These are phyloP conservation scores for Cercospora sp. DNA, from an alignment of 2,329 filamentous ascomycete species.

Conservation along the genomic window DNA sequence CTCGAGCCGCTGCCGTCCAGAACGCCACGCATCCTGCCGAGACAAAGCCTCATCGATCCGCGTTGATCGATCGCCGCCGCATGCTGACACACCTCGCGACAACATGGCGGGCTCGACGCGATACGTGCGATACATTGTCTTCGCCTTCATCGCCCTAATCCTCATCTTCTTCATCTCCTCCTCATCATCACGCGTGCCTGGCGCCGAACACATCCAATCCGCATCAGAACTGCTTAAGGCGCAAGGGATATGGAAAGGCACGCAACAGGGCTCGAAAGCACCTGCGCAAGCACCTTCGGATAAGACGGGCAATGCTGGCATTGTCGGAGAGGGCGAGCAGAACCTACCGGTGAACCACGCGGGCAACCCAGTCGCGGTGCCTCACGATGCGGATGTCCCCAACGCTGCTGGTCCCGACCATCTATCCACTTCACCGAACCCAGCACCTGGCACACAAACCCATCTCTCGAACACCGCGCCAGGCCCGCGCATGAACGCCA, in stretches of 20 bases:
- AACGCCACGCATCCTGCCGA: slow-evolving; percentile 1
- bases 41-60: neutral
- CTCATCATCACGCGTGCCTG: slow-evolving; percentile 48
- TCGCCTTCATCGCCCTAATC: slow-evolving; percentile 77
- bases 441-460: slow-evolving; percentile 31
- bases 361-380: slow-evolving; percentile 19
- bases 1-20: neutral
- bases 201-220: slow-evolving; percentile 38
- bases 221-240: slow-evolving; percentile 40
- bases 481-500: slow-evolving; percentile 87
- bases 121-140: slow-evolving; percentile 70
- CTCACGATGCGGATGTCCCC: slow-evolving; percentile 15
- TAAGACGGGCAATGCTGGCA: slow-evolving; percentile 12
- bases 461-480: slow-evolving; percentile 49
- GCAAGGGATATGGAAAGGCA: slow-evolving; percentile 36
- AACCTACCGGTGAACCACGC: slow-evolving; percentile 15
- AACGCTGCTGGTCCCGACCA: slow-evolving; percentile 5
- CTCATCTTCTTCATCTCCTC: slow-evolving; percentile 81
- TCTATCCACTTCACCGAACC: slow-evolving; percentile 37
- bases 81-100: slow-evolving; percentile 10
- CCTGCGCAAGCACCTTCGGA: slow-evolving; percentile 11
- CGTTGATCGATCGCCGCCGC: slow-evolving; percentile 3
- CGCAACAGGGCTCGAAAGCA: slow-evolving; percentile 13
- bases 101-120: slow-evolving; percentile 69
- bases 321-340: slow-evolving; percentile 17